Evolutionary conservation across 83 land plant species (phyloP), one percentile per base, ranked within the genome.

Genomic region (Picea mariana): DNA sequence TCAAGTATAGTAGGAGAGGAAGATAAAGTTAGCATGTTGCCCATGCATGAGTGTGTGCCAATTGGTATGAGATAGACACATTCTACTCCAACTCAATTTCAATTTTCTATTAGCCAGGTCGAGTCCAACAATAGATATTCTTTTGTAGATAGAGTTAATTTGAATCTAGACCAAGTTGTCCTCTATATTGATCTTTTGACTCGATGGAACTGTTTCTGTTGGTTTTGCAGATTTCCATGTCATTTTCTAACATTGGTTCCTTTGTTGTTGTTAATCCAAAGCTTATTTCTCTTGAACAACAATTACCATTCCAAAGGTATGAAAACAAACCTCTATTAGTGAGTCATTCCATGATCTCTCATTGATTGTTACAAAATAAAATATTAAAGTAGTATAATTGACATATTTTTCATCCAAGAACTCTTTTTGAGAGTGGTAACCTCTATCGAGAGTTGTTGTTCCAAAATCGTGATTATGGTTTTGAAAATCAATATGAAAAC

Each of bases 231-330:
- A 31, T 31, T 31, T 31, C 31, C 31, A 31, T 31, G 31, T 31
- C 31, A 31, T 31, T 31, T 31, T 31, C 31, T 31, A 31, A 31
- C 31, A 31, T 31, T 31, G 31, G 31, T 31, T 31, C 31, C 31
- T 31, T 31, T 31, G 31, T 31, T 31, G 31, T 31, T 31, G 31
- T 31, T 31, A 31, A 31, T 31, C 49, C 49, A 47, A 47, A 47
- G 49, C 49, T 47, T 47, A 47, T 6, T 47, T 82, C 90, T 71
- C 49, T 92, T 80, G 93, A 94, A 60, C 90, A 93, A 78, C 96
- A 97, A 75, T 76, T 92, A 81, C 98, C 86, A 69, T 88, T 95
- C 63, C 88, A 88, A 64, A 89, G 99, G 99, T 97, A 82, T 78
- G n/a, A n/a, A n/a, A n/a, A n/a, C n/a, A n/a, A n/a, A n/a, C n/a